phyloP scores from a whole-genome alignment of 139 green algal genomes.

The Chlamydomonas asymmetrica region DNA sequence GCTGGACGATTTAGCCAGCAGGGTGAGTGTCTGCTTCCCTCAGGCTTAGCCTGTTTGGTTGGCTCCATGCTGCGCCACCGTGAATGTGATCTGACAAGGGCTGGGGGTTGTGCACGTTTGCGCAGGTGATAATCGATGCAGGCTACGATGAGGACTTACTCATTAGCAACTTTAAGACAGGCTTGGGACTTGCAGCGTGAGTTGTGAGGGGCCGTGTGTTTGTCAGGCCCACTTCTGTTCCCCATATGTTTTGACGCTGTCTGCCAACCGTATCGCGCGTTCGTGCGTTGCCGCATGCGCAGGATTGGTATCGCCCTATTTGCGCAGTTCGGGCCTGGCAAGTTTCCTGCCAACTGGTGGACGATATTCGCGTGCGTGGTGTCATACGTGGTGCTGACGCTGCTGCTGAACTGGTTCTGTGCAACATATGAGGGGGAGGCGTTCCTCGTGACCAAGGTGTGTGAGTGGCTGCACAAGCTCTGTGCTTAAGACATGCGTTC shows the following conservation, averaged over 20 bases:
- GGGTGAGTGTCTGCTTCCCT: conserved; percentile 35
- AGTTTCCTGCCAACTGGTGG: conserved; percentile 65
- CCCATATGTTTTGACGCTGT: no score
- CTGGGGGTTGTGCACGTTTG: not conserved
- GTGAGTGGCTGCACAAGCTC: no score
- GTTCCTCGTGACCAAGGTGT: conserved; percentile 60
- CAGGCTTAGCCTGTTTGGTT: not conserved
- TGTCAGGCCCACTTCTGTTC: no score
- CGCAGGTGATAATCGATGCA: conserved; percentile 52
- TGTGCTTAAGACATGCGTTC: no score
- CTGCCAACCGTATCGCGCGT: no score
- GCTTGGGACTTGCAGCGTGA: conserved; percentile 68
- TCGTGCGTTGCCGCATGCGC: no score
- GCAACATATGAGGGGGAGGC: conserved; percentile 59
- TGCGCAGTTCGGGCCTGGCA: conserved; percentile 77
- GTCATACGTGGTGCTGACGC: conserved; percentile 60
- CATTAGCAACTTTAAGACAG: conserved; percentile 74
- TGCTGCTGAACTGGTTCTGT: conserved; percentile 52
- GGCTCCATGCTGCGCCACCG: no score
- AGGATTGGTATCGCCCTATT: conserved; percentile 65
- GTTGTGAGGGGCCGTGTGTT: no score
- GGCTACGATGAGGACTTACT: conserved; percentile 66
- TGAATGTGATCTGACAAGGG: no score
- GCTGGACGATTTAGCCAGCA: conserved; percentile 55
- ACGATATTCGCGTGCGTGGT: conserved; percentile 63